A percentile compares a stretch with the other conserved stretches of the same genome.
These are phyloP conservation scores for Rubia tinctorum DNA, from an alignment of 305 asterid genomes.

Conservation along the genomic window DNA sequence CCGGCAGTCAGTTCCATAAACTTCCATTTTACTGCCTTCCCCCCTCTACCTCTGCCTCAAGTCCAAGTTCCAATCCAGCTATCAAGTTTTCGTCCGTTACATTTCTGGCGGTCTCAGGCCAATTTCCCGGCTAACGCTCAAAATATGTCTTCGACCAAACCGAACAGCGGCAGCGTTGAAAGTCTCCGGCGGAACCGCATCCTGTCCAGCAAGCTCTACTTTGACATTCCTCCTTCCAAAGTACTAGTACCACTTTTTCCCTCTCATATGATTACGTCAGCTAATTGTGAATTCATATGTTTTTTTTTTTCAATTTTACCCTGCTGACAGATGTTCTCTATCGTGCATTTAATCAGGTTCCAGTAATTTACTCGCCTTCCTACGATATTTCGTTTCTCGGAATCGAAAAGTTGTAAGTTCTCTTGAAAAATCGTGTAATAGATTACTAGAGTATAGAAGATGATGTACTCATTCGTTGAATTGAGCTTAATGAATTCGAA, in stretches of 20 bases:
- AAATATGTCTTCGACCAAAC: slow-evolving; percentile 10
- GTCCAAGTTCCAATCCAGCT: background rate
- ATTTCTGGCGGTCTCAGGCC: background rate
- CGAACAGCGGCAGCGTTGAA: slow-evolving; percentile 33
- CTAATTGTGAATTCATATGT: background rate
- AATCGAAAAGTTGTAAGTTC: slow-evolving; percentile 76
- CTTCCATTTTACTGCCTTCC: background rate
- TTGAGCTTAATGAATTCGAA: background rate
- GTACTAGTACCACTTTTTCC: slow-evolving; percentile 22
- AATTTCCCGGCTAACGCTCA: slow-evolving; percentile 1
- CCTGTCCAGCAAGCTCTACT: slow-evolving; percentile 78
- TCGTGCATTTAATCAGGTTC: slow-evolving; percentile 51
- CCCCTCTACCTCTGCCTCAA: background rate
- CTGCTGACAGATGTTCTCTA: background rate
- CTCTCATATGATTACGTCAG: background rate
- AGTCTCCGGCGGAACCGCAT: slow-evolving; percentile 54
- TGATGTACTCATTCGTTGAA: background rate
- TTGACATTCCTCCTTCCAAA: slow-evolving; percentile 70
- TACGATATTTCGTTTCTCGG: slow-evolving; percentile 86
- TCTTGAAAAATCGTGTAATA: background rate
- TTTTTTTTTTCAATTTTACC: background rate
- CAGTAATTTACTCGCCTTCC: slow-evolving; percentile 71
- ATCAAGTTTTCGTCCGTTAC: background rate
- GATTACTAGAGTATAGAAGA: background rate
- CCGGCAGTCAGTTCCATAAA: too few species aligned